Evolutionary conservation across 2,329 filamentous ascomycete species (phyloP).

Genomic region (Scedosporium aurantiacum): DNA sequence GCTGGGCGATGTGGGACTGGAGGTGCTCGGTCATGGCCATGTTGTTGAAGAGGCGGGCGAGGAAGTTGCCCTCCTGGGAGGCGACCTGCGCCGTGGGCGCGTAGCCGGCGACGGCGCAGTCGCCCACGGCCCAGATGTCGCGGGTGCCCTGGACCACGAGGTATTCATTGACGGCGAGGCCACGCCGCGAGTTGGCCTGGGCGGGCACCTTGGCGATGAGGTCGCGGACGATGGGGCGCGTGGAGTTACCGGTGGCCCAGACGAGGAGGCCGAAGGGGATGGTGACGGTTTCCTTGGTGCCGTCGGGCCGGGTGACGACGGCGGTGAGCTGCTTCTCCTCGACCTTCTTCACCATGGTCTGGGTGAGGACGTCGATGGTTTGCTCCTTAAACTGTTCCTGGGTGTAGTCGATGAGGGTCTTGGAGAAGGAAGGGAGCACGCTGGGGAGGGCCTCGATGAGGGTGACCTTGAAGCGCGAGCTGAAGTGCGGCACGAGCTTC

Average conservation of each 20-base stretch:
- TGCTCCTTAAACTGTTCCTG: conserved; percentile 99
- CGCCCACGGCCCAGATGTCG: conserved; percentile 95
- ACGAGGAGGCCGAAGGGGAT: conserved; percentile 94
- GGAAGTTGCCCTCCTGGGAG: conserved; percentile 87
- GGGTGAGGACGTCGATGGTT: conserved; percentile 92
- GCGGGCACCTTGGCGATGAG: conserved; percentile 86
- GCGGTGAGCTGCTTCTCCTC: conserved; percentile 89
- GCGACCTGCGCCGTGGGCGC: conserved; percentile 96
- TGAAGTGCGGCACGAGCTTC: conserved; percentile 95
- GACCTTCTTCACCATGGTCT: conserved; percentile 98
- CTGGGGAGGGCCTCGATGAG: conserved; percentile 95
- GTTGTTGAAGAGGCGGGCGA: conserved; percentile 94
- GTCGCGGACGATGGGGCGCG: conserved; percentile 81
- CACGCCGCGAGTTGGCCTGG: conserved; percentile 88
- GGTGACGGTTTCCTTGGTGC: conserved; percentile 66
- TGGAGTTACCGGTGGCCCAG: conserved; percentile 94
- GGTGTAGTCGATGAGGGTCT: conserved; percentile 98
- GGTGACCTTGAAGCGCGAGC: conserved; percentile 91
- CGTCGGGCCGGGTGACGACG: conserved; percentile 69
- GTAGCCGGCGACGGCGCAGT: conserved; percentile 95
- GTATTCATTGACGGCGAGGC: conserved; percentile 95
- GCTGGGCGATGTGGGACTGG: conserved; percentile 61
- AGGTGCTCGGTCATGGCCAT: conserved; percentile 90
- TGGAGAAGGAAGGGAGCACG: conserved; percentile 95
- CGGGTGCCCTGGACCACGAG: conserved; percentile 94